phyloP scores from a whole-genome alignment of 805 yeast genomes.

The Wickerhamiella hasegawae region DNA sequence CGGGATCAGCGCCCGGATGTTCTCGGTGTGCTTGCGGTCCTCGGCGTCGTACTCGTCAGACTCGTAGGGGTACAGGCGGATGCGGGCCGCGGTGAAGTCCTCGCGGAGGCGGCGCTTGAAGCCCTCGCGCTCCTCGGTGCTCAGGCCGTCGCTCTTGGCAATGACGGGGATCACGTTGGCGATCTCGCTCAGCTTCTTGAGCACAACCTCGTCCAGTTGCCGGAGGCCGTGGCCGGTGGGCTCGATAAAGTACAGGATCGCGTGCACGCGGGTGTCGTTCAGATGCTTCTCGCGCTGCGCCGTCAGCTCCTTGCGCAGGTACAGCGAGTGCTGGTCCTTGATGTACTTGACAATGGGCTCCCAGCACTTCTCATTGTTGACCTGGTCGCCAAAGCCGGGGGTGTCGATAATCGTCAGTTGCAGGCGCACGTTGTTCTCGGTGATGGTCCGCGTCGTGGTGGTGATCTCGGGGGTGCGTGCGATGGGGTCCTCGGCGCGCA shows the following conservation, averaged over 20 bases:
- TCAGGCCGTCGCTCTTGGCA: slow-evolving; percentile 83
- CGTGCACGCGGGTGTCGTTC: slow-evolving; percentile 83
- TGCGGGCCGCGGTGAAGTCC: slow-evolving; percentile 56
- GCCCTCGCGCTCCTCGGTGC: slow-evolving; percentile 64
- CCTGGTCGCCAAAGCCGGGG: slow-evolving; percentile 96
- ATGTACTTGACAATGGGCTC: slow-evolving; percentile 88
- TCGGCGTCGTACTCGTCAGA: slow-evolving; percentile 36
- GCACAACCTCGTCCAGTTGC: slow-evolving; percentile 65
- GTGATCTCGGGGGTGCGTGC: slow-evolving; percentile 75
- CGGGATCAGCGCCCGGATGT: slow-evolving; percentile 36
- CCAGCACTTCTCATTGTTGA: slow-evolving; percentile 91
- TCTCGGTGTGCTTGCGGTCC: slow-evolving; percentile 20
- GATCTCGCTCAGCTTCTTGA: slow-evolving; percentile 72
- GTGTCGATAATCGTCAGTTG: slow-evolving; percentile 85
- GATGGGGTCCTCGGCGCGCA: slow-evolving; percentile 48
- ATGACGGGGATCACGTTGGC: slow-evolving; percentile 91
- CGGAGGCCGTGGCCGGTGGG: slow-evolving; percentile 81
- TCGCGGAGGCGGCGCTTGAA: slow-evolving; percentile 60
- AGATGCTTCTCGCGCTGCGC: slow-evolving; percentile 79
- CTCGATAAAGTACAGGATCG: slow-evolving; percentile 77
- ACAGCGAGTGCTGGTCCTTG: slow-evolving; percentile 86
- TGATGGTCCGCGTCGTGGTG: slow-evolving; percentile 29
- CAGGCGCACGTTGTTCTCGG: slow-evolving; percentile 78
- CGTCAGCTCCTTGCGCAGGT: slow-evolving; percentile 82
- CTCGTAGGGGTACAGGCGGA: slow-evolving; percentile 61